A percentile compares a stretch with the other conserved stretches of the same genome.
phyloP scores from a whole-genome alignment of 106 monocot genomes.

The Apostasia shenzhenica region DNA sequence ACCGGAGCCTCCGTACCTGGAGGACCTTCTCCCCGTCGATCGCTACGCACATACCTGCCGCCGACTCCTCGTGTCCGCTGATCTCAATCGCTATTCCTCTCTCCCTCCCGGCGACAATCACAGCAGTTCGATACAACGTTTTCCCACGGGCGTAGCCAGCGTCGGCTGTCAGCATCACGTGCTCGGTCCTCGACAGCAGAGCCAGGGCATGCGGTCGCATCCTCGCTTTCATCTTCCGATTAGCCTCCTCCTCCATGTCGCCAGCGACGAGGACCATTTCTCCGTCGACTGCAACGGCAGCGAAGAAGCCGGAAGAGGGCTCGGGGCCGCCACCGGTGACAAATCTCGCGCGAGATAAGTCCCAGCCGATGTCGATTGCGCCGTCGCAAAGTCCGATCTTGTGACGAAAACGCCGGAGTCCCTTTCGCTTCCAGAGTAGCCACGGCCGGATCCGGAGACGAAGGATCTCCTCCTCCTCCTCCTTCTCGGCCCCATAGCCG shows the following conservation, averaged over 20 bases:
- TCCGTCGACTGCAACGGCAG: slow-evolving; percentile 48
- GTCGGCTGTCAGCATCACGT: slow-evolving; percentile 38
- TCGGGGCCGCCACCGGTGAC: slow-evolving; percentile 42
- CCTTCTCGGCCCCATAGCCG: background rate
- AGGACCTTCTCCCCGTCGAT: slow-evolving; percentile 63
- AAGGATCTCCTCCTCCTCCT: slow-evolving; percentile 14
- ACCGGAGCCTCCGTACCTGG: slow-evolving; percentile 47
- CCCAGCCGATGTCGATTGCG: slow-evolving; percentile 58
- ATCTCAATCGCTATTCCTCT: slow-evolving; percentile 49
- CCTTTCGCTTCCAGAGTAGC: slow-evolving; percentile 69
- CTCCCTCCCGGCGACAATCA: slow-evolving; percentile 37
- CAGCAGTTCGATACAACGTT: slow-evolving; percentile 34
- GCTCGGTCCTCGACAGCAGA: slow-evolving; percentile 62
- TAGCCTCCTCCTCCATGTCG: slow-evolving; percentile 34
- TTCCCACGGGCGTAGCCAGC: background rate
- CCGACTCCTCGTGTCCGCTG: background rate
- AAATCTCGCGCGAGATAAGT: slow-evolving; percentile 57
- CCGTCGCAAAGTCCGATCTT: background rate
- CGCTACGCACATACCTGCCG: slow-evolving; percentile 22
- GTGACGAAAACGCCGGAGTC: slow-evolving; percentile 33
- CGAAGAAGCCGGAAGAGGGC: slow-evolving; percentile 47
- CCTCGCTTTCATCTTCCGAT: slow-evolving; percentile 20
- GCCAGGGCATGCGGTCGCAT: background rate
- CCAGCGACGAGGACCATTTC: slow-evolving; percentile 60
- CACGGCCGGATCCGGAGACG: slow-evolving; percentile 59